Evolutionary conservation across 257 asterid species (phyloP).

Genomic region (Nicotiana sylvestris): DNA sequence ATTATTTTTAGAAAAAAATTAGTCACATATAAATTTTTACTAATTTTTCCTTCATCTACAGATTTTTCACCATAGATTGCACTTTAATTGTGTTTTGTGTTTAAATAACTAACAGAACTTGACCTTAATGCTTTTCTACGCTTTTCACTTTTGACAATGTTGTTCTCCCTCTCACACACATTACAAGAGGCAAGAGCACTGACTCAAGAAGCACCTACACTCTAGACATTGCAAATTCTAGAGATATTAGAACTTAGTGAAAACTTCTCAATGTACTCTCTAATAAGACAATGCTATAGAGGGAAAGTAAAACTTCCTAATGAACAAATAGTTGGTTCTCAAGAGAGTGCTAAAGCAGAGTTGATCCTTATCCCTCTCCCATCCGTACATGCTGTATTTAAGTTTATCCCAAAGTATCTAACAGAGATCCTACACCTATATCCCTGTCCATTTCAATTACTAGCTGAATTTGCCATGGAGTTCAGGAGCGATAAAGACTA

Average conservation of each 20-base stretch:
- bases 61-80: background rate
- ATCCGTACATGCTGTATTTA: background rate
- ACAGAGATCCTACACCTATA: background rate
- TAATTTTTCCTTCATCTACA: background rate
- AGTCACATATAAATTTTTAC: background rate
- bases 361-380: background rate
- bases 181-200: background rate
- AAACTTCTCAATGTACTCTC: background rate
- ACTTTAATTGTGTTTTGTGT: background rate
- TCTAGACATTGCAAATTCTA: background rate
- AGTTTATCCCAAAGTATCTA: background rate
- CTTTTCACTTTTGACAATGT: background rate
- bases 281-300: too few species aligned
- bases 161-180: background rate
- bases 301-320: too few species aligned
- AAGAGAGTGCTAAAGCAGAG: background rate
- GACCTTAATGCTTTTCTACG: background rate
- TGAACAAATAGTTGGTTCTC: background rate
- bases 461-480: background rate
- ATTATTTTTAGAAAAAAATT: background rate
- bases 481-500: background rate
- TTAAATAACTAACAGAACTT: background rate
- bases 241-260: background rate
- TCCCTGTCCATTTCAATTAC: too few species aligned
- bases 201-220: background rate